Conservation (phyloP, 2,329 filamentous ascomycete species). For the Chrysosporium keratinophilum region DNA sequence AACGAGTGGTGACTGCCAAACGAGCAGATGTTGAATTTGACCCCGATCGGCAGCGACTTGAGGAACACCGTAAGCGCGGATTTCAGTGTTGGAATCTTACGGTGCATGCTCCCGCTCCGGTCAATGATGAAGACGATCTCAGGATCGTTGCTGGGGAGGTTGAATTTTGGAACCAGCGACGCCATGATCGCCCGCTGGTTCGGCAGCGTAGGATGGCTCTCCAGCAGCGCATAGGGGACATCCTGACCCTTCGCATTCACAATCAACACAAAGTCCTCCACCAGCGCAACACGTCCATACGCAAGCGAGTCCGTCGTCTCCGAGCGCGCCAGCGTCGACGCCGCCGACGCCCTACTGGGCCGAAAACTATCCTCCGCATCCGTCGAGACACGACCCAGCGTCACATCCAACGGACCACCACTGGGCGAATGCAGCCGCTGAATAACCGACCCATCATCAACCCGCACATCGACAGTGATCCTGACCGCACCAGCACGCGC, state of each 20-base stretch:
- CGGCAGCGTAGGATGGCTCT: constrained; percentile 46
- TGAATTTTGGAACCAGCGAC: constrained; percentile 7
- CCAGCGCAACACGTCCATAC: constrained; percentile 31
- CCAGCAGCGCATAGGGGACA: constrained; percentile 5
- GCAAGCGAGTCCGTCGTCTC: constrained; percentile 18
- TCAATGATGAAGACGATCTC: constrained; percentile 13
- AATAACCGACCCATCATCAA: not conserved
- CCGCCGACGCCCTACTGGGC: constrained; percentile 53
- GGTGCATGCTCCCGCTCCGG: constrained; percentile 9
- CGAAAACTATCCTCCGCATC: constrained; percentile 39
- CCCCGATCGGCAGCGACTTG: constrained; percentile 19
- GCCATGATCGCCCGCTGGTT: constrained; percentile 9
- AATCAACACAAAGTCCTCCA: constrained; percentile 57
- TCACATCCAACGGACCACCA: constrained; percentile 43
- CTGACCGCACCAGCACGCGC: not conserved
- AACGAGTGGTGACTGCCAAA: constrained; percentile 5
- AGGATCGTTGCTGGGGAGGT: not conserved
- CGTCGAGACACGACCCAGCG: constrained; percentile 49
- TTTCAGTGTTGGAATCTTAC: constrained; percentile 5
- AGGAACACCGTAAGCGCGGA: constrained; percentile 9
- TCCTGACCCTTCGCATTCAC: constrained; percentile 36
- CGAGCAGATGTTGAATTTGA: constrained; percentile 16
- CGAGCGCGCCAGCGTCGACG: constrained; percentile 32
- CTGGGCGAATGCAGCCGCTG: constrained; percentile 31
- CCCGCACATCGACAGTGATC: constrained; percentile 6